Evolutionary conservation across 495 filamentous ascomycete species (phyloP).

Genomic region (Hyaloscypha finlandica): DNA sequence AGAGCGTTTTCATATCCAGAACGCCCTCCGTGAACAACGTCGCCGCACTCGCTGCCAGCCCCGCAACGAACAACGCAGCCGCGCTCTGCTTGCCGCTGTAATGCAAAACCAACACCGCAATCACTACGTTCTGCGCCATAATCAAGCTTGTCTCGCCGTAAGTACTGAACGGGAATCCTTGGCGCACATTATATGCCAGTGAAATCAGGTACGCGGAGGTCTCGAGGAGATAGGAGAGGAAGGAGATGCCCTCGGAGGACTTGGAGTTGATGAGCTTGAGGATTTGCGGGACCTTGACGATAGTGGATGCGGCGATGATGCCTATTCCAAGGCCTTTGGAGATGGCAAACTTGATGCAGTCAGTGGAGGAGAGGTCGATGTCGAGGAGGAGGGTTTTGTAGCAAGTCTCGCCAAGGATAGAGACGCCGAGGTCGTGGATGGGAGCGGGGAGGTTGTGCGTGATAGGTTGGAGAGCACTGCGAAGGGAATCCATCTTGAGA

Average conservation of each 20-base stretch:
- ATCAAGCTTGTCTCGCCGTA: slow-evolving; percentile 94
- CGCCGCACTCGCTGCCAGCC: slow-evolving; percentile 64
- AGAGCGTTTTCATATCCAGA: slow-evolving; percentile 66
- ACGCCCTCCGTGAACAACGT: slow-evolving; percentile 56
- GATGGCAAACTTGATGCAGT: slow-evolving; percentile 82
- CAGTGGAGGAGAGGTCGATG: slow-evolving; percentile 69
- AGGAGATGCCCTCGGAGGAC: slow-evolving; percentile 80
- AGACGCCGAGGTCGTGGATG: slow-evolving; percentile 70
- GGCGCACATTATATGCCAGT: slow-evolving; percentile 85
- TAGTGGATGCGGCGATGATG: slow-evolving; percentile 82
- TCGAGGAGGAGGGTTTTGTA: slow-evolving; percentile 81
- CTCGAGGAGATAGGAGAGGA: slow-evolving; percentile 89
- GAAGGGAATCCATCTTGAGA: slow-evolving; percentile 48
- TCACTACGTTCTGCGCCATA: slow-evolving; percentile 85
- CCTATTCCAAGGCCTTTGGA: slow-evolving; percentile 91
- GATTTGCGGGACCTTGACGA: slow-evolving; percentile 96
- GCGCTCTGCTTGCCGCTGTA: slow-evolving; percentile 63
- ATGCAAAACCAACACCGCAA: slow-evolving; percentile 79
- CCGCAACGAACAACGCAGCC: slow-evolving; percentile 75
- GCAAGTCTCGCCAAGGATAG: slow-evolving; percentile 79
- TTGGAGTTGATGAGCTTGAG: slow-evolving; percentile 80
- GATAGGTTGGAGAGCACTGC: slow-evolving; percentile 71
- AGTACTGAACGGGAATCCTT: slow-evolving; percentile 91
- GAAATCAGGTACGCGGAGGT: slow-evolving; percentile 81
- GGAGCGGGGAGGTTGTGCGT: slow-evolving; percentile 78